Evolutionary conservation across 192 early-diverging fungal genomes (phyloP), one percentile per base, ranked within the genome.

Genomic region (Podochytrium sp.): DNA sequence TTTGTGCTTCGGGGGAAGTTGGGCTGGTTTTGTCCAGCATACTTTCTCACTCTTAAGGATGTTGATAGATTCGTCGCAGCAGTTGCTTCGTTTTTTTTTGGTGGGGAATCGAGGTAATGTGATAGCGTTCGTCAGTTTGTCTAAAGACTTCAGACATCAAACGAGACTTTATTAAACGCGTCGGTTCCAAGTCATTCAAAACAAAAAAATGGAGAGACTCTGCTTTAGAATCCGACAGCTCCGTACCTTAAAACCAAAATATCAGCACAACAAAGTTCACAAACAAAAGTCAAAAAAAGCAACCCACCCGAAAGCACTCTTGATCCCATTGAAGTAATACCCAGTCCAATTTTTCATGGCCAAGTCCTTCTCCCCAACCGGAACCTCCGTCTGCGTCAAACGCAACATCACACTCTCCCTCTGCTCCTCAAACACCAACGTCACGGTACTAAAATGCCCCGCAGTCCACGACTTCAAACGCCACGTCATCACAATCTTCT

Each of bases 311-410:
- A 96, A 98, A 25, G 91, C 86, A 60, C 85, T 84, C 77, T 96
- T 96, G 76, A 98, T 98, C 43, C 91, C 79, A 79, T 92, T 90
- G 93, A 94, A 97, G 85, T 96, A 98, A 82, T 95, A 98, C 61
- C 86, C 86, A 42, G 86, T 86, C 95, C 95, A 98, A 85, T 98
- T 96, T 39, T 82, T 81, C 71, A 86, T 86, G 35, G 92, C 94
- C n/a, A 84, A 82, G 1, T 94, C 93, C 80, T 93, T 92, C 78
- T 97, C 93, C 35, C 92, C 94, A 42, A 96, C 71, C 0, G 96
- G 96, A 33, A 98, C 92, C 4, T 91, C 91, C 12, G 82, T 86
- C 80, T 98, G 96, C 57, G 81, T 89, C 51, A 98, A 65, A 43
- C 89, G 78, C 67, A 98, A 75, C 25, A 74, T 83, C 0, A 91